Evolutionary conservation across 331 rosid species (phyloP).

Genomic region (Quercus tomentella): DNA sequence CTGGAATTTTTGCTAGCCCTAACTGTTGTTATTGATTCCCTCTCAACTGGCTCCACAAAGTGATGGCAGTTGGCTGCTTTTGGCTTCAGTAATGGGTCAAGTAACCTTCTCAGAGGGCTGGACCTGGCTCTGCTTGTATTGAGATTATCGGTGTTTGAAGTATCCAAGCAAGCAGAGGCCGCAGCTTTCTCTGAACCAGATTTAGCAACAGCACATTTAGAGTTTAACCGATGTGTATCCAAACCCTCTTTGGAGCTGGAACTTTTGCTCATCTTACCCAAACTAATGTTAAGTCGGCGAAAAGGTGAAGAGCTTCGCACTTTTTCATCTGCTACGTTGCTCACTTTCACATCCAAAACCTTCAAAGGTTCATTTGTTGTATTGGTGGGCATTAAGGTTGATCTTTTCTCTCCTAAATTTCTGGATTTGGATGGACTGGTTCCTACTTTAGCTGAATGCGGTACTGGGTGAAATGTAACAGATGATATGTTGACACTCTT

Average conservation of each 20-base stretch:
- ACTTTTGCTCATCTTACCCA: constrained; percentile 52
- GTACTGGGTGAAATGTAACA: constrained; percentile 28
- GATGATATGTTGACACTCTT: constrained; percentile 25
- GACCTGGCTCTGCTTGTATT: constrained; percentile 51
- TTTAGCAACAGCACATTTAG: constrained; percentile 26
- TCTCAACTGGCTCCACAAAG: constrained; percentile 37
- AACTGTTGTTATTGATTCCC: constrained; percentile 31
- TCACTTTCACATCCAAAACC: constrained; percentile 39
- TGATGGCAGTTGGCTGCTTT: constrained; percentile 48
- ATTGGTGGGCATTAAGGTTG: constrained; percentile 27
- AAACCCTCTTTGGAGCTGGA: constrained; percentile 49
- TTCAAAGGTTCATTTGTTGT: constrained; percentile 29
- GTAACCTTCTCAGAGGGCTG: constrained; percentile 88
- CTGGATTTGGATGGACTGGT: constrained; percentile 48
- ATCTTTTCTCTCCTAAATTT: constrained; percentile 36
- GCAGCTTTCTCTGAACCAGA: constrained; percentile 30
- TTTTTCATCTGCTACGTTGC: constrained; percentile 39
- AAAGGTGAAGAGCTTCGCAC: constrained; percentile 82
- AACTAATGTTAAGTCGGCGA: constrained; percentile 51
- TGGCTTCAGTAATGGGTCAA: constrained; percentile 77
- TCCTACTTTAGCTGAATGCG: constrained; percentile 30
- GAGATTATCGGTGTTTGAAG: constrained; percentile 45
- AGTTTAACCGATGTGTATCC: constrained; percentile 36
- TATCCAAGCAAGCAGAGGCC: constrained; percentile 37
- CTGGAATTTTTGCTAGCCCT: constrained; percentile 38